A percentile compares a stretch with the other conserved stretches of the same genome.
Conservation (phyloP, 169 alveolate genomes). For the Plasmodium sp. region DNA sequence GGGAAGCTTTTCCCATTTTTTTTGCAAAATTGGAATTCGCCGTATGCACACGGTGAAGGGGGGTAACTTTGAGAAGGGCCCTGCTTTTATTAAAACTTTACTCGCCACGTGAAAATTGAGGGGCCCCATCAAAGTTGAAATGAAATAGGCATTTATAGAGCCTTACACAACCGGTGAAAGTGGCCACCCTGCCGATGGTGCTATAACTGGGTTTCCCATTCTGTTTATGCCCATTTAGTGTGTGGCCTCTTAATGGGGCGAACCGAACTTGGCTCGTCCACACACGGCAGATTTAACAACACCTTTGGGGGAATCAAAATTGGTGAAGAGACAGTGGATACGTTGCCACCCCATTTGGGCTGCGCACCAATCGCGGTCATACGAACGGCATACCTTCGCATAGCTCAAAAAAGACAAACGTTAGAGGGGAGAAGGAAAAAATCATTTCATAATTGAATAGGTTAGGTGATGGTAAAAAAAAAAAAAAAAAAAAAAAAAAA, state of each 20-base stretch:
- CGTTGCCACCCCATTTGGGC: not conserved
- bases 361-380: not conserved
- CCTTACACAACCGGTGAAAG: not conserved
- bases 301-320: not conserved
- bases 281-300: not conserved
- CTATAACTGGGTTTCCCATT: not conserved
- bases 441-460: not conserved
- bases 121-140: not conserved
- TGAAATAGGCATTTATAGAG: not conserved
- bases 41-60: not conserved
- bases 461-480: not conserved
- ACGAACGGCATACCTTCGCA: not conserved
- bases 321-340: not conserved
- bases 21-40: not conserved
- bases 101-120: not conserved
- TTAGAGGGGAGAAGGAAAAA: not conserved
- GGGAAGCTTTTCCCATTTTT: not conserved
- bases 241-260: not conserved
- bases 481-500: conserved; percentile 9
- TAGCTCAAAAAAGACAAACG: not conserved
- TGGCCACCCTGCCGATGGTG: not conserved
- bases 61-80: not conserved
- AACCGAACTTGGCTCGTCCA: not conserved
- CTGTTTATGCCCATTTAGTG: not conserved
- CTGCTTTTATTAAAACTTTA: not conserved